Evolutionary conservation across 2,329 filamentous ascomycete genomes (phyloP).

Genomic region (Xylariaceae sp.): DNA sequence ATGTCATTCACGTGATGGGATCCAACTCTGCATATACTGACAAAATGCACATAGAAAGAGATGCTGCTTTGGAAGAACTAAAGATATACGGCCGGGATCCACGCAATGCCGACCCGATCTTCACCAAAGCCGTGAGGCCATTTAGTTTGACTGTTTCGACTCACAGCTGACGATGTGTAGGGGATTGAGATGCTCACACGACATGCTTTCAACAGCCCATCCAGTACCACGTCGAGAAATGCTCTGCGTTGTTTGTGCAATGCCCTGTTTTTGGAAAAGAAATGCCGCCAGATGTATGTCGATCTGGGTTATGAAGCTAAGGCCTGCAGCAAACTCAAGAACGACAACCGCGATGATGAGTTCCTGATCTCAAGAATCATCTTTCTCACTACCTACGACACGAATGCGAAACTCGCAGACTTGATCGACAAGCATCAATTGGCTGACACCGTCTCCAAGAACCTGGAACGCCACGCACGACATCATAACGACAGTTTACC

Average conservation of each 20-base stretch:
- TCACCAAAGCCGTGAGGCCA: conserved; percentile 63
- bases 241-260: conserved; percentile 83
- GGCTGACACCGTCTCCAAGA: conserved; percentile 64
- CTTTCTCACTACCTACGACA: conserved; percentile 75
- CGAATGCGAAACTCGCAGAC: conserved; percentile 60
- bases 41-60: conserved; percentile 45
- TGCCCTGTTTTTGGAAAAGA: conserved; percentile 65
- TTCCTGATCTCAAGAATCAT: conserved; percentile 78
- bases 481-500: conserved; percentile 29
- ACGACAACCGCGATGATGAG: conserved; percentile 75
- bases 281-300: conserved; percentile 68
- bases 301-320: conserved; percentile 64
- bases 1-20: conserved; percentile 28
- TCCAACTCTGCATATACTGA: conserved; percentile 3
- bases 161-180: conserved; percentile 40
- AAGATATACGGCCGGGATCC: conserved; percentile 76
- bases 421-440: conserved; percentile 65
- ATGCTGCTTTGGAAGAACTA: conserved; percentile 60
- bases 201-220: conserved; percentile 68
- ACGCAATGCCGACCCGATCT: conserved; percentile 73
- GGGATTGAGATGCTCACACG: conserved; percentile 68
- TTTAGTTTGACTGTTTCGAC: background rate
- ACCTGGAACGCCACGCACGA: conserved; percentile 66
- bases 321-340: conserved; percentile 68
- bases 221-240: conserved; percentile 63